These are phyloP conservation scores for Colletotrichum sp. DNA, from an alignment of 2,329 filamentous ascomycete genomes.

Conservation along the genomic window DNA sequence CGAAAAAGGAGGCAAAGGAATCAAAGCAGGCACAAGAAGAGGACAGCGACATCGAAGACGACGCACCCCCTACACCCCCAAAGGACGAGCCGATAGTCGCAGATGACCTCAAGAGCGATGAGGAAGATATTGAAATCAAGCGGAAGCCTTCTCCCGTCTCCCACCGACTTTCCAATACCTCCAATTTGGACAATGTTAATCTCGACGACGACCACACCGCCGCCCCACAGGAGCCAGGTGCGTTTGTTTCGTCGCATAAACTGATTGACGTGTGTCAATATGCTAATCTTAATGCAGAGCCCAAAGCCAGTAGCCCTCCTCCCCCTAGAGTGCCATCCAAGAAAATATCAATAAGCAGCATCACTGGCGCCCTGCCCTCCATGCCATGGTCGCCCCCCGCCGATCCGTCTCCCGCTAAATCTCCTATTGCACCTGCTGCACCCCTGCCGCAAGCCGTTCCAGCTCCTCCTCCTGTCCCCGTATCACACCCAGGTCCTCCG, in stretches of 20 bases:
- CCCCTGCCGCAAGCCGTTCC: conserved; percentile 35
- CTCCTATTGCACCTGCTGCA: conserved; percentile 38
- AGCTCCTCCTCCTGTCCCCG: conserved; percentile 27
- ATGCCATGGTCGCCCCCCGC: conserved; percentile 74
- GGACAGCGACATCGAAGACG: conserved; percentile 32
- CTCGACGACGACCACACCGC: conserved; percentile 63
- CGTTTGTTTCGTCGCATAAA: conserved; percentile 19
- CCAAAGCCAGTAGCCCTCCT: conserved; percentile 32
- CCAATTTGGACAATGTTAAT: conserved; percentile 66
- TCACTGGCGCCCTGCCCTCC: conserved; percentile 74
- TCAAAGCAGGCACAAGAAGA: conserved; percentile 2
- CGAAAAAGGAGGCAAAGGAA: conserved; percentile 24
- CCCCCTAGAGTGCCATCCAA: conserved; percentile 51
- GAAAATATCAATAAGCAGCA: conserved; percentile 69
- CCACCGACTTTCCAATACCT: conserved; percentile 50
- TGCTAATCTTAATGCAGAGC: conserved; percentile 12
- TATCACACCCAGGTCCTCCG: conserved; percentile 40
- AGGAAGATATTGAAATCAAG: conserved; percentile 26
- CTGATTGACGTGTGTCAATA: conserved; percentile 16
- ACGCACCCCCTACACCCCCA: conserved; percentile 2
- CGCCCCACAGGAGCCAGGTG: conserved; percentile 38
- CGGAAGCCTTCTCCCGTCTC: conserved; percentile 44
- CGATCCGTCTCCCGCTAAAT: conserved; percentile 53
- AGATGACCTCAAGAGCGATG: conserved; percentile 14
- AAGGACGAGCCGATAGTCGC: conserved; percentile 14